Evolutionary conservation across 2,329 filamentous ascomycete species (phyloP).

Genomic region (Piedraia hortae): DNA sequence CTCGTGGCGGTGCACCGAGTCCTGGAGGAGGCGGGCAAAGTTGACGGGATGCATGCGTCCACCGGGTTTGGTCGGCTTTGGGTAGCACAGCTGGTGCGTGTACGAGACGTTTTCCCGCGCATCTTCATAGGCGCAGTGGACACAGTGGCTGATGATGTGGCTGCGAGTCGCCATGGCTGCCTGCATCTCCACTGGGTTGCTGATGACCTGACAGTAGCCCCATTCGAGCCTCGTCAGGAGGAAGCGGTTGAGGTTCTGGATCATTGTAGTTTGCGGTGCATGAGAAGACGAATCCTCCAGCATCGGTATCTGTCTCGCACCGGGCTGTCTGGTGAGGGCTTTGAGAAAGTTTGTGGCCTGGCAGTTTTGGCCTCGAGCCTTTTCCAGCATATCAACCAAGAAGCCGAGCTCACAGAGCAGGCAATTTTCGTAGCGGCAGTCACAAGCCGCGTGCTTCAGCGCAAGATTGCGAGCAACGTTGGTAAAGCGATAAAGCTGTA

Average conservation of each 20-base stretch:
- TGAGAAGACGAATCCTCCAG: conserved; percentile 59
- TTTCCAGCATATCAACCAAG: conserved; percentile 92
- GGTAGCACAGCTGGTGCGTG: conserved; percentile 69
- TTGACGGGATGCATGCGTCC: too few relatives aligned
- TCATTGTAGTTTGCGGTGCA: conserved; percentile 47
- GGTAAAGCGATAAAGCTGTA: conserved; percentile 80
- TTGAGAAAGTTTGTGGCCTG: conserved; percentile 89
- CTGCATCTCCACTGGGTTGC: conserved; percentile 38
- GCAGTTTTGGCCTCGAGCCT: conserved; percentile 77
- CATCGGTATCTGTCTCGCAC: conserved; percentile 49
- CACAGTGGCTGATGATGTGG: conserved; percentile 50
- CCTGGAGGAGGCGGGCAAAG: conserved; percentile 83
- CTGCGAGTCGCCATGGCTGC: conserved; percentile 45
- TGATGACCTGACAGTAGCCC: conserved; percentile 39
- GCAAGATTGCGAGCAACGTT: conserved; percentile 68
- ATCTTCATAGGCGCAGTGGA: conserved; percentile 67
- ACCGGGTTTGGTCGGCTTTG: conserved; percentile 17
- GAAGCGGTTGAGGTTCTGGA: conserved; percentile 68
- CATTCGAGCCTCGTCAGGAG: conserved; percentile 44
- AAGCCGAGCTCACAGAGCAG: conserved; percentile 85
- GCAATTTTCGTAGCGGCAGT: conserved; percentile 59
- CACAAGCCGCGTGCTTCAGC: conserved; percentile 63
- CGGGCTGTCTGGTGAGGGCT: conserved; percentile 57
- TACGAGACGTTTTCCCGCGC: conserved; percentile 51
- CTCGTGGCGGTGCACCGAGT: conserved; percentile 68